Conservation (phyloP, 2,329 filamentous ascomycete genomes). For the Orbilia javanica region DNA sequence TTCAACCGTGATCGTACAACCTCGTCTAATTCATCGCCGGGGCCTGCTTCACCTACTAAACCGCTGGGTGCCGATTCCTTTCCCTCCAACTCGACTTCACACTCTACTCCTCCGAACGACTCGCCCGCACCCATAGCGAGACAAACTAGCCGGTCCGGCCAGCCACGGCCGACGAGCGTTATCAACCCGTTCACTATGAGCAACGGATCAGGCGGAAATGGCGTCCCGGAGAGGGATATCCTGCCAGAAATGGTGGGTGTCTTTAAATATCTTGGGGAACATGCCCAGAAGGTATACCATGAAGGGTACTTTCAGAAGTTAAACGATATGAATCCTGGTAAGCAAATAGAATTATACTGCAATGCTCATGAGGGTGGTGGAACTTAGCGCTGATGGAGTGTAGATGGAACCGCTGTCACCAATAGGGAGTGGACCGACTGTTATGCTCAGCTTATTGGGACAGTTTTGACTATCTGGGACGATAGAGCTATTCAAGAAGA, state of each 20-base stretch:
- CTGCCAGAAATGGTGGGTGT: conserved; percentile 94
- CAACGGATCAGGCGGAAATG: conserved; percentile 18
- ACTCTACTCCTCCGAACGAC: conserved; percentile 58
- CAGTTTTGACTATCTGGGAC: conserved; percentile 95
- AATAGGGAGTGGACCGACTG: conserved; percentile 96
- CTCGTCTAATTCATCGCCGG: conserved; percentile 20
- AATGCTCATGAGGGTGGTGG: neutral
- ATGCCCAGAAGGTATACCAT: conserved; percentile 95
- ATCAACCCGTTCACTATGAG: conserved; percentile 75
- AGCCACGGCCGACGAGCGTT: conserved; percentile 84
- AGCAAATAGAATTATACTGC: neutral
- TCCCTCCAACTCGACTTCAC: conserved; percentile 58
- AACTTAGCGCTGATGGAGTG: conserved; percentile 25
- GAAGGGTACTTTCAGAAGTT: conserved; percentile 98
- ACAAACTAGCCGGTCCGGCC: conserved; percentile 64
- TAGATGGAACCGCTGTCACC: conserved; percentile 86
- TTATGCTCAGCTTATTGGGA: conserved; percentile 95
- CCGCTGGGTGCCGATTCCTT: conserved; percentile 51
- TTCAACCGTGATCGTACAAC: conserved; percentile 62
- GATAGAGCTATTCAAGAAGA: conserved; percentile 87
- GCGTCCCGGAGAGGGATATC: conserved; percentile 71
- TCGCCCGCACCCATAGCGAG: conserved; percentile 57
- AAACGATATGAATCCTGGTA: conserved; percentile 93
- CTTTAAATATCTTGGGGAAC: conserved; percentile 92
- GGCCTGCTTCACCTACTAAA: conserved; percentile 46